These are phyloP conservation scores for Pythium oligandrum DNA, from an alignment of 352 stramenopile genomes.

Conservation along the genomic window DNA sequence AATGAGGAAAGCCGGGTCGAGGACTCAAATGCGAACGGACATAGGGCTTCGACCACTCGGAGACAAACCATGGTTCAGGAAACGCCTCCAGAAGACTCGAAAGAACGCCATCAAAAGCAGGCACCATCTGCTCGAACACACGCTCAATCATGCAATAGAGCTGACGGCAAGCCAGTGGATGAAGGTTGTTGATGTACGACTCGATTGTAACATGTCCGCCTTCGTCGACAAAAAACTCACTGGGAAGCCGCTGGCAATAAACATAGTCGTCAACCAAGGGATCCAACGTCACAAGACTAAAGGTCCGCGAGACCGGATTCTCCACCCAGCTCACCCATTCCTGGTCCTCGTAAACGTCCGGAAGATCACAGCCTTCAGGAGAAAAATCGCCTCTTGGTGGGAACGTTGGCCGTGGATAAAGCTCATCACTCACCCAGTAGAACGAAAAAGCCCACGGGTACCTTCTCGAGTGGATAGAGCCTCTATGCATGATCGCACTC, in stretches of 20 bases:
- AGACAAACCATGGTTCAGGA: background rate
- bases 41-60: background rate
- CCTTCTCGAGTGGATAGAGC: too few species aligned
- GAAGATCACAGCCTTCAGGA: too few species aligned
- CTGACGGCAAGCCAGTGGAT: constrained; percentile 1
- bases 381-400: too few species aligned
- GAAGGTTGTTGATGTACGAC: constrained; percentile 10
- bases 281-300: too few species aligned
- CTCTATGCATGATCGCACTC: constrained; percentile 3
- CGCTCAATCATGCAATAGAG: constrained; percentile 3
- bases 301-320: too few species aligned
- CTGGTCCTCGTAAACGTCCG: too few species aligned
- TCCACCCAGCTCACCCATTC: too few species aligned
- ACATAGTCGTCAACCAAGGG: too few species aligned
- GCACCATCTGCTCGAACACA: constrained; percentile 1
- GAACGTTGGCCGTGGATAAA: too few species aligned
- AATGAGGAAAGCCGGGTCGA: background rate
- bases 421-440: too few species aligned
- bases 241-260: constrained; percentile 1
- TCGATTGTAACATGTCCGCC: constrained; percentile 3
- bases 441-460: too few species aligned
- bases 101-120: constrained; percentile 5
- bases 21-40: background rate
- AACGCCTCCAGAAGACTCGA: background rate
- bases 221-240: background rate